Conservation (phyloP, 139 green algal species). For the Chlamydomonas urium region DNA sequence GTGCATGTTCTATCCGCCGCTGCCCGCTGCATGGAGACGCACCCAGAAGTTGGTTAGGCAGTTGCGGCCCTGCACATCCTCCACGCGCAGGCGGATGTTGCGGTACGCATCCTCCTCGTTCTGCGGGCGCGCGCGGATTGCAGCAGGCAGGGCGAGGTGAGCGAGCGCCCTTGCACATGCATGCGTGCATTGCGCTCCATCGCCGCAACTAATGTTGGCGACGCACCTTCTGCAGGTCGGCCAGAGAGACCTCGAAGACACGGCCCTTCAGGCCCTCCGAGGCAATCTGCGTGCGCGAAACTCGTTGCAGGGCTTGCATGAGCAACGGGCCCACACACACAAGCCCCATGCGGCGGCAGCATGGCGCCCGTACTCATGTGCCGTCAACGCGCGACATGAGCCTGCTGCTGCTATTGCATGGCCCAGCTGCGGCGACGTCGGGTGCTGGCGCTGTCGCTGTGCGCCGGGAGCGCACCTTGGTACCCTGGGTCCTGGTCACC, state of each 20-base stretch:
- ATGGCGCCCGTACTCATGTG: too few relatives aligned
- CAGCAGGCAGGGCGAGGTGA: neutral
- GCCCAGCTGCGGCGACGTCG: too few relatives aligned
- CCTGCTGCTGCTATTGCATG: too few relatives aligned
- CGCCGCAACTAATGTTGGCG: too few relatives aligned
- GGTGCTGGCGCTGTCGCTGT: too few relatives aligned
- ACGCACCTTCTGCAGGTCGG: constrained; percentile 92
- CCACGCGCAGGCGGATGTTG: constrained; percentile 93
- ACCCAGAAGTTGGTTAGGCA: constrained; percentile 96
- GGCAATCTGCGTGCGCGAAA: constrained; percentile 89
- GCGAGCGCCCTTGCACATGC: neutral
- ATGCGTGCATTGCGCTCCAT: too few relatives aligned
- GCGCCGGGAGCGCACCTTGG: constrained; percentile 81
- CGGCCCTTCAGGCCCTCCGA: constrained; percentile 97
- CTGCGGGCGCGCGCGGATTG: constrained; percentile 34
- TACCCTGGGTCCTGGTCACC: constrained; percentile 93
- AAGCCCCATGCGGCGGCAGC: too few relatives aligned
- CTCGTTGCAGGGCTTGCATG: too few relatives aligned
- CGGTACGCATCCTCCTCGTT: constrained; percentile 97
- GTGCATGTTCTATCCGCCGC: too few relatives aligned
- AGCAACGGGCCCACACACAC: too few relatives aligned
- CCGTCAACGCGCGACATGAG: too few relatives aligned
- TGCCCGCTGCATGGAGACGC: neutral
- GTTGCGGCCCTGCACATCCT: constrained; percentile 95
- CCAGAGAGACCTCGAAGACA: constrained; percentile 93